Percentiles rank a stretch among this genome's conserved stretches.
These are phyloP conservation scores for Nymphaea colorata DNA, from an alignment of 164 flowering plant species.

Conservation along the genomic window DNA sequence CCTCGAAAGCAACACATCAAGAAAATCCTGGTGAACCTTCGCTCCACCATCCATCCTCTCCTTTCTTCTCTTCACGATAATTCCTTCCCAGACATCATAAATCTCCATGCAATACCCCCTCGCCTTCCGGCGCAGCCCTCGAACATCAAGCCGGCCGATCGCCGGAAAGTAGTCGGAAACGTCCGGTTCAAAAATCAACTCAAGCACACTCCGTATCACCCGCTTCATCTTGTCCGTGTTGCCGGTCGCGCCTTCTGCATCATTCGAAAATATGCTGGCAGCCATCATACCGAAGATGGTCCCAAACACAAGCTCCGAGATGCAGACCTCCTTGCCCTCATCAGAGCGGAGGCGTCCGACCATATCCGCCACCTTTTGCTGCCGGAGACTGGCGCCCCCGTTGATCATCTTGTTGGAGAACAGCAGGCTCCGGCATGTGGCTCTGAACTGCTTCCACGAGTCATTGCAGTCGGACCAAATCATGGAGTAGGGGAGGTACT, in stretches of 20 bases:
- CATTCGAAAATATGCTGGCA: slow-evolving; percentile 12
- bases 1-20: slow-evolving; percentile 11
- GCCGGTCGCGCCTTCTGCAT: neutral
- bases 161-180: slow-evolving; percentile 4
- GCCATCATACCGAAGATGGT: slow-evolving; percentile 14
- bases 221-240: slow-evolving; percentile 10
- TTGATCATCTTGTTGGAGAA: slow-evolving; percentile 23
- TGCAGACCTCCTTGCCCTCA: slow-evolving; percentile 13
- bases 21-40: slow-evolving; percentile 9
- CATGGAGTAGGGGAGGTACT: slow-evolving; percentile 8
- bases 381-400: slow-evolving; percentile 17
- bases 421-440: slow-evolving; percentile 22
- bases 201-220: slow-evolving; percentile 16
- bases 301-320: slow-evolving; percentile 14
- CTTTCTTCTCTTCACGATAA: slow-evolving; percentile 9
- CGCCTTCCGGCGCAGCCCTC: slow-evolving; percentile 1
- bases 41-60: neutral
- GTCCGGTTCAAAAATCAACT: slow-evolving; percentile 5
- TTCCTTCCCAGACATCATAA: slow-evolving; percentile 9
- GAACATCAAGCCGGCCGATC: slow-evolving; percentile 6
- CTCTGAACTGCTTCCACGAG: slow-evolving; percentile 23
- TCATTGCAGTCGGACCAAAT: slow-evolving; percentile 23
- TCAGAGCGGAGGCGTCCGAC: slow-evolving; percentile 6
- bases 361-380: slow-evolving; percentile 15
- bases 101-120: neutral